A percentile compares a stretch with the other conserved stretches of the same genome.
Conservation (phyloP, 1,139 yeast species). For the Geotrichum phurueaensis region DNA sequence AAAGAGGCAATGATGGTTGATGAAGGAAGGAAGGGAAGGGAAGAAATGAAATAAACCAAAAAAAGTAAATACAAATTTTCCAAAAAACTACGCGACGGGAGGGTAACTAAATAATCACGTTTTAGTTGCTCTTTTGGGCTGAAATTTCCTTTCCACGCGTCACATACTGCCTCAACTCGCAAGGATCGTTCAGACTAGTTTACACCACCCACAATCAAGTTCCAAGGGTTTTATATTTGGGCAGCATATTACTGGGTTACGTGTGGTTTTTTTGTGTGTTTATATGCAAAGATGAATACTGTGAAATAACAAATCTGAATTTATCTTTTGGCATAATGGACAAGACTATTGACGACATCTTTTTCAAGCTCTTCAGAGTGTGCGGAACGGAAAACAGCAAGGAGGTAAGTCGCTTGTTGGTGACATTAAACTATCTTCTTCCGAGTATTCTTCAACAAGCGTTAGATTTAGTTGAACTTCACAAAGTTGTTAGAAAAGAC, state of each 20-base stretch:
- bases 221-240: neutral
- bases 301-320: neutral
- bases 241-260: neutral
- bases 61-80: constrained; percentile 3
- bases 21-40: neutral
- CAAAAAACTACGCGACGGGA: constrained; percentile 12
- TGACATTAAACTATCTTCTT: constrained; percentile 25
- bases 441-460: constrained; percentile 25
- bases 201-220: neutral
- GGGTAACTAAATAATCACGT: constrained; percentile 8
- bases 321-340: constrained; percentile 5
- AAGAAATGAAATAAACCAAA: neutral
- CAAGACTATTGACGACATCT: constrained; percentile 7
- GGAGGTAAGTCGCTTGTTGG: constrained; percentile 19
- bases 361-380: constrained; percentile 1
- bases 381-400: neutral
- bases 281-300: neutral
- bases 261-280: neutral
- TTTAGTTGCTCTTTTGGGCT: neutral
- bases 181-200: neutral
- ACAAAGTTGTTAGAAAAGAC: constrained; percentile 11
- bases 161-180: neutral
- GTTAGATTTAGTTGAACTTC: constrained; percentile 23
- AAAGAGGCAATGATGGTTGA: neutral
- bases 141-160: neutral